Evolutionary conservation across 176 grass and related monocot species (phyloP).

Genomic region (Phyllostachys edulis): DNA sequence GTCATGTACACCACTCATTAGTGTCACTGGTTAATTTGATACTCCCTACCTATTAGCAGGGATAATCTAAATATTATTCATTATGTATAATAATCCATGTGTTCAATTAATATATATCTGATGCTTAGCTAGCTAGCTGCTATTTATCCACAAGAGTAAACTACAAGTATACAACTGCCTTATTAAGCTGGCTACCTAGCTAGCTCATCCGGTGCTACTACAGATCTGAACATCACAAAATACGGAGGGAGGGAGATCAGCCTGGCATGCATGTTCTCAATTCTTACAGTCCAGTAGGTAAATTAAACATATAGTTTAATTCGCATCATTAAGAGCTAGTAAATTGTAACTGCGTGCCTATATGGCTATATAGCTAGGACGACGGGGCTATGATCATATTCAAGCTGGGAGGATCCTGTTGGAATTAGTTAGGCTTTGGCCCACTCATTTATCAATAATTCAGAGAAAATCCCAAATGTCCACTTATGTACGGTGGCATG

Average conservation of each 20-base stretch:
- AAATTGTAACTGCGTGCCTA: neutral
- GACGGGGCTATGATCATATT: neutral
- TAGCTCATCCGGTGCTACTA: neutral
- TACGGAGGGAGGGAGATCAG: neutral
- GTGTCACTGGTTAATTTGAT: neutral
- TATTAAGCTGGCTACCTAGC: neutral
- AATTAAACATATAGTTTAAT: neutral
- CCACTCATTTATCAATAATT: too few relatives aligned
- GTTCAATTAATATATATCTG: neutral
- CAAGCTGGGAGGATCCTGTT: too few relatives aligned
- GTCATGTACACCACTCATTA: conserved; percentile 30
- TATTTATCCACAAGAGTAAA: conserved; percentile 31
- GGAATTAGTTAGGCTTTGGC: too few relatives aligned
- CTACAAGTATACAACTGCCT: neutral
- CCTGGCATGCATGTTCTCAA: neutral
- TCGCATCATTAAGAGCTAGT: neutral
- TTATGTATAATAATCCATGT: neutral
- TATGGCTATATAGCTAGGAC: neutral
- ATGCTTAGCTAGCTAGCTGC: conserved; percentile 7
- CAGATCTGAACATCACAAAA: conserved; percentile 10
- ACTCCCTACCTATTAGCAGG: conserved; percentile 22
- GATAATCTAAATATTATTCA: conserved; percentile 35
- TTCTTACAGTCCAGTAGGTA: neutral
- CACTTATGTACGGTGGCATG: too few relatives aligned
- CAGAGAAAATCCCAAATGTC: too few relatives aligned